A percentile compares a stretch with the other conserved stretches of the same genome.
Conservation (phyloP, 495 filamentous ascomycete genomes). For the Lichenothelia convexa region DNA sequence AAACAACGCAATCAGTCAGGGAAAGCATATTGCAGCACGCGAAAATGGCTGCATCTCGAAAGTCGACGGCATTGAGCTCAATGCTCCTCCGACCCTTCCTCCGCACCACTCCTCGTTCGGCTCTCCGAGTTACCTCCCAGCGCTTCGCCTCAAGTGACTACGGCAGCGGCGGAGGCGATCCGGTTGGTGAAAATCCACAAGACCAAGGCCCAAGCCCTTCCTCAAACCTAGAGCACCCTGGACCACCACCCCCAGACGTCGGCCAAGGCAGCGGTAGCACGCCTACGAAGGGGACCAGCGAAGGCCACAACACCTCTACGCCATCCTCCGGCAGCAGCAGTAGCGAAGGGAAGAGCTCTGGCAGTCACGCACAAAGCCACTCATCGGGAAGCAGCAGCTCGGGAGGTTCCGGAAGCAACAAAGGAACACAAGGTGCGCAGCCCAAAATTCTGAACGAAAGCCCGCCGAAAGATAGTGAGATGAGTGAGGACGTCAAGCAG, state of each 20-base stretch:
- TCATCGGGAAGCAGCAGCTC: conserved; percentile 1
- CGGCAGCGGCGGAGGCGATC: conserved; percentile 17
- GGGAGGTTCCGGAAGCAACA: neutral
- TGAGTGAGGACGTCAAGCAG: conserved; percentile 26
- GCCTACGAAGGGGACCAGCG: conserved; percentile 2
- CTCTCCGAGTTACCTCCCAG: conserved; percentile 3
- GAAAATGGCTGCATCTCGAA: conserved; percentile 15
- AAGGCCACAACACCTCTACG: conserved; percentile 1
- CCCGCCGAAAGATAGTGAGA: conserved; percentile 15
- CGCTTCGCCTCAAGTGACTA: conserved; percentile 18
- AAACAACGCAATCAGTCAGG: no score
- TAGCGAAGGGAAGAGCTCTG: neutral
- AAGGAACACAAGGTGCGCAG: conserved; percentile 14
- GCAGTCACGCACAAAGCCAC: no score
- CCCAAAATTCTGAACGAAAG: conserved; percentile 30
- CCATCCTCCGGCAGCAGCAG: neutral
- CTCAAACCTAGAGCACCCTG: conserved; percentile 19
- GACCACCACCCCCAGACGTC: conserved; percentile 17
- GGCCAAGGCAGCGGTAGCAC: conserved; percentile 6
- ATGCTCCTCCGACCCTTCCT: conserved; percentile 11
- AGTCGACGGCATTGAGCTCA: conserved; percentile 6
- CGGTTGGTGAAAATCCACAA: conserved; percentile 15
- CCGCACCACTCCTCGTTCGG: conserved; percentile 6
- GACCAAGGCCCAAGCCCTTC: conserved; percentile 14
- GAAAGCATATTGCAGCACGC: no score